phyloP scores from a whole-genome alignment of 116 monocot genomes.

The Papilionanthe hybrid region DNA sequence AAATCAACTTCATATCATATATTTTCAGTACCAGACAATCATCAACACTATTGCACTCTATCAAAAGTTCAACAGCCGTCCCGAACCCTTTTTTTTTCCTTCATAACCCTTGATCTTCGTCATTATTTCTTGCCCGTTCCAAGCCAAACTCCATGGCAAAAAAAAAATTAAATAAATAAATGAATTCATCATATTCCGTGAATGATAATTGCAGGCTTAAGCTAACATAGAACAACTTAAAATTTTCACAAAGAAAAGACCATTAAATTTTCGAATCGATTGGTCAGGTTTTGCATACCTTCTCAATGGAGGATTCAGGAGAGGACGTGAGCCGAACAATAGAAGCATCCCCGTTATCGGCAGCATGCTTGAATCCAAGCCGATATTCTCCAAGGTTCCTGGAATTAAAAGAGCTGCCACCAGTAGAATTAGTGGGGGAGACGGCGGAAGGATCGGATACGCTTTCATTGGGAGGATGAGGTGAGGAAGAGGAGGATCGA shows the following conservation, averaged over 20 bases:
- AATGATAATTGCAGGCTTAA: background rate
- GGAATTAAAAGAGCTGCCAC: background rate
- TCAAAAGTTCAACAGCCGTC: background rate
- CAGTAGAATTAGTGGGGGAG: background rate
- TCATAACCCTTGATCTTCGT: background rate
- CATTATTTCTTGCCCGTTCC: background rate
- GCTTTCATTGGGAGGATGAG: background rate
- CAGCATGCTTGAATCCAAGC: conserved; percentile 7
- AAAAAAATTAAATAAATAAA: background rate
- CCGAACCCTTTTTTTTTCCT: background rate
- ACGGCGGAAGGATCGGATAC: background rate
- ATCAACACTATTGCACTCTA: background rate
- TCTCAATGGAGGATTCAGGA: conserved; percentile 17
- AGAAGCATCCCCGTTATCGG: background rate
- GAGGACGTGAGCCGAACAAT: background rate
- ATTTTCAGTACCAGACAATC: background rate
- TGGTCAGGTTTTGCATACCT: conserved; percentile 6
- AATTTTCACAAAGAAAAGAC: background rate
- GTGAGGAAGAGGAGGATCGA: background rate
- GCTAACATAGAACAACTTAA: background rate
- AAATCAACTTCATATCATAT: background rate
- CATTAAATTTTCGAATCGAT: background rate
- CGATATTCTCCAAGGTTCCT: background rate
- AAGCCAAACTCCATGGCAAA: background rate
- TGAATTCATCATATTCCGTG: no score